phyloP scores from a whole-genome alignment of 192 early-diverging fungal genomes.

The Backusella liffmaniae region DNA sequence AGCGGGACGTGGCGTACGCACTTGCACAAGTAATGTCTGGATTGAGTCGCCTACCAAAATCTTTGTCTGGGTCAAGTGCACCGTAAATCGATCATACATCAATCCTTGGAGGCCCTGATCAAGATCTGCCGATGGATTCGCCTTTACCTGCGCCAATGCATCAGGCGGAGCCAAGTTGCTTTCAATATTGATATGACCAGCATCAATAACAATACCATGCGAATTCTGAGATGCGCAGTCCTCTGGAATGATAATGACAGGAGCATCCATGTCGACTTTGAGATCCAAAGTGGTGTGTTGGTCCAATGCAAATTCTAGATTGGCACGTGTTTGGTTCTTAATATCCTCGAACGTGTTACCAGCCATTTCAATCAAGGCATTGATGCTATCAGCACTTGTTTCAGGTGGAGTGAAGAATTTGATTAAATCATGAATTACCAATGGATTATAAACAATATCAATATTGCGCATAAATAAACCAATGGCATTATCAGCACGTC shows the following conservation, averaged over 20 bases:
- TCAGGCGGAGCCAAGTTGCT: slow-evolving; percentile 77
- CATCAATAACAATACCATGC: slow-evolving; percentile 83
- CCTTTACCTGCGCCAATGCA: slow-evolving; percentile 64
- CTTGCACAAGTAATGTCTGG: slow-evolving; percentile 66
- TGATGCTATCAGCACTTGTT: slow-evolving; percentile 70
- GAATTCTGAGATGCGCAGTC: slow-evolving; percentile 55
- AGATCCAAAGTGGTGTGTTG: slow-evolving; percentile 90
- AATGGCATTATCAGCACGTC: slow-evolving; percentile 82
- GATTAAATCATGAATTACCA: slow-evolving; percentile 68
- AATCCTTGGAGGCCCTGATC: slow-evolving; percentile 71
- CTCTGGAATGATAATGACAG: slow-evolving; percentile 89
- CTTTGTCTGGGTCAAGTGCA: slow-evolving; percentile 79
- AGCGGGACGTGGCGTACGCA: slow-evolving; percentile 51
- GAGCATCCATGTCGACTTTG: slow-evolving; percentile 94
- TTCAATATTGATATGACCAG: slow-evolving; percentile 88
- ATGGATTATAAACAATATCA: slow-evolving; percentile 86
- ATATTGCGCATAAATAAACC: slow-evolving; percentile 85
- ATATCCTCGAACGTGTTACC: slow-evolving; percentile 86
- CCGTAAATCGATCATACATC: slow-evolving; percentile 91
- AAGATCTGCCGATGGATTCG: slow-evolving; percentile 60
- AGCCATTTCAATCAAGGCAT: slow-evolving; percentile 74
- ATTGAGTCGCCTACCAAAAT: slow-evolving; percentile 78
- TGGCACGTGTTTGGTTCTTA: slow-evolving; percentile 84
- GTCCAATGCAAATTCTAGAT: slow-evolving; percentile 77
- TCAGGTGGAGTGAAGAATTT: slow-evolving; percentile 84